Conservation (phyloP, 1,284 basidiomycete species). For the Ceratobasidium sp. region DNA sequence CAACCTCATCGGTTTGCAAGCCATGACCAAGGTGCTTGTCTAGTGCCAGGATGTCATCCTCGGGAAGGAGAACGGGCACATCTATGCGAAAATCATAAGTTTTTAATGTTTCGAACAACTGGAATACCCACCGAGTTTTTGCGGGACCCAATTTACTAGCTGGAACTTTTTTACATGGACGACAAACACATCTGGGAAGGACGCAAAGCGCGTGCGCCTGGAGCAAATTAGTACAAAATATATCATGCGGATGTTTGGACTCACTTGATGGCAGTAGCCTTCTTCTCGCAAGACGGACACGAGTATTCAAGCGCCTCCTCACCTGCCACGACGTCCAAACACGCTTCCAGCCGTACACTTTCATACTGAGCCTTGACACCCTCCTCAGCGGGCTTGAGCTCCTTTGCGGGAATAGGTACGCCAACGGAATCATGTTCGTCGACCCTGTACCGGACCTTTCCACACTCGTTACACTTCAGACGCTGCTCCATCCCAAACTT, state of each 20-base stretch:
- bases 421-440: constrained; percentile 84
- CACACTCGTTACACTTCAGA: constrained; percentile 84
- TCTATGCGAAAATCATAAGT: constrained; percentile 60
- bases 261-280: constrained; percentile 72
- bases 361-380: constrained; percentile 75
- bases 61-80: constrained; percentile 83
- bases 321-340: constrained; percentile 73
- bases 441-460: constrained; percentile 87
- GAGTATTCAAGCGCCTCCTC: constrained; percentile 77
- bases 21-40: constrained; percentile 80
- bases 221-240: background rate
- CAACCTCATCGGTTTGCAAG: constrained; percentile 76
- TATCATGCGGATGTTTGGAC: constrained; percentile 47
- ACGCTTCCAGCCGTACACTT: constrained; percentile 73
- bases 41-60: constrained; percentile 69
- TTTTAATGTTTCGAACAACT: background rate
- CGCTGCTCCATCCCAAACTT: constrained; percentile 87
- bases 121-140: constrained; percentile 79
- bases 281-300: constrained; percentile 70
- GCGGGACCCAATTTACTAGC: constrained; percentile 96
- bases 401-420: constrained; percentile 77
- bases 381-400: constrained; percentile 55
- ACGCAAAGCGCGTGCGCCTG: constrained; percentile 80
- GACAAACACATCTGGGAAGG: constrained; percentile 89
- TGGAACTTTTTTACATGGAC: constrained; percentile 96